These are phyloP conservation scores for Guadua angustifolia DNA, from an alignment of 176 grass and related monocot genomes.

Conservation along the genomic window DNA sequence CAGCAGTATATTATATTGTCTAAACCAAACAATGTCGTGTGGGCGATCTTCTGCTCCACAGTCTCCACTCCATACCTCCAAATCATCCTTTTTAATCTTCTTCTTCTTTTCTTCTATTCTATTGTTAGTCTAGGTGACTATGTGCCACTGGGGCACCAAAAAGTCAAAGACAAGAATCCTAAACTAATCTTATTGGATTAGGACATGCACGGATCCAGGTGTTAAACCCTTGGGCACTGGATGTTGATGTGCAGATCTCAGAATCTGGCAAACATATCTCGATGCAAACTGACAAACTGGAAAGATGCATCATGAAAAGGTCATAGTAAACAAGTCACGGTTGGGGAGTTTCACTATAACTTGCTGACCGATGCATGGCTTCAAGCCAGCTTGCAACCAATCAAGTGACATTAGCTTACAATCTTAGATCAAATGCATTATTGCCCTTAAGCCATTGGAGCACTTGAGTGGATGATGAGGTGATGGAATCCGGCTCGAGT, in stretches of 20 bases:
- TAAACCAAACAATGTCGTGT: background rate
- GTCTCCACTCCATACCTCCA: background rate
- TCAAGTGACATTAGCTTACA: background rate
- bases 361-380: background rate
- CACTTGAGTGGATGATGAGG: background rate
- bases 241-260: background rate
- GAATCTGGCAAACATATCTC: background rate
- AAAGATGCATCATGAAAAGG: background rate
- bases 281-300: conserved; percentile 16
- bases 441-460: conserved; percentile 20
- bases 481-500: background rate
- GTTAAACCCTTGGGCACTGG: conserved; percentile 35
- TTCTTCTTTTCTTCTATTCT: background rate
- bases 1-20: background rate
- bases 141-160: background rate
- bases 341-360: conserved; percentile 23
- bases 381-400: conserved; percentile 23
- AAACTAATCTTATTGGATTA: conserved; percentile 3
- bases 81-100: background rate
- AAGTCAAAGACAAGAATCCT: background rate
- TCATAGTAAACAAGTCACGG: background rate
- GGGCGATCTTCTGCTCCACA: background rate
- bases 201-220: conserved; percentile 25
- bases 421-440: background rate
- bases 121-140: background rate